Base-by-base conservation (phyloP, 371 early-diverging fungal species). In the Neoconidiobolus thromboides region DNA sequence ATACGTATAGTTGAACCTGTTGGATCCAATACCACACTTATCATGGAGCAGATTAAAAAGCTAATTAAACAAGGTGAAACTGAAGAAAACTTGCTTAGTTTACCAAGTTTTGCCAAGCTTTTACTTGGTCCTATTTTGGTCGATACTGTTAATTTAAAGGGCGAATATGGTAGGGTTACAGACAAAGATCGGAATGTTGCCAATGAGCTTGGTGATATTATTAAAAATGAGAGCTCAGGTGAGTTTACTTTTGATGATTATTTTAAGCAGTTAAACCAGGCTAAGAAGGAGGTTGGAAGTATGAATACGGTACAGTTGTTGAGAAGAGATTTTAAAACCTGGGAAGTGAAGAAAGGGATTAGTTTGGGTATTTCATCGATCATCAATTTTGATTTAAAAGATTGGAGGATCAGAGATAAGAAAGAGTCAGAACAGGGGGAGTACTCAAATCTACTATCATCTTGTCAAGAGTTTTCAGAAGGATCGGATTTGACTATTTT, bases 91-190 rank as follows among this genome's bases (percentile, higher is more conserved):
- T 26, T 26, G 26, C 26, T 26, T 0, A 26, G 26, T 26, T 26
- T 26, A 26, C 26, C 26, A 26, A 9, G n/a, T 6, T 9, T 9
- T 7, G 36, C 39, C 4, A 38, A 58, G 10, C 57, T 82, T 1
- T 66, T 83, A 46, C 57, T 83, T 43, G 73, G 72, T 0, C 83
- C 89, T 6, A 76, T 89, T 26, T 62, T 86, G 37, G 74, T 86
- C 37, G 89, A 89, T 58, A 85, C 87, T 0, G 69, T 79, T 55
- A 71, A 77, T 52, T 63, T 89, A 14, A 71, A 78, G 7, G 73
- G 71, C 41, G 73, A 70, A 5, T 66, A 70, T 37, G 74, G 73
- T 2, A 74, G 82, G 53, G 77, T 75, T 39, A 79, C 77, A 0
- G 65, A 66, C 0, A 59, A 64, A 36, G 89, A 89, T 66, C 49